Base-by-base conservation (phyloP, 2,329 filamentous ascomycete species). In the Zasmidium cellare region DNA sequence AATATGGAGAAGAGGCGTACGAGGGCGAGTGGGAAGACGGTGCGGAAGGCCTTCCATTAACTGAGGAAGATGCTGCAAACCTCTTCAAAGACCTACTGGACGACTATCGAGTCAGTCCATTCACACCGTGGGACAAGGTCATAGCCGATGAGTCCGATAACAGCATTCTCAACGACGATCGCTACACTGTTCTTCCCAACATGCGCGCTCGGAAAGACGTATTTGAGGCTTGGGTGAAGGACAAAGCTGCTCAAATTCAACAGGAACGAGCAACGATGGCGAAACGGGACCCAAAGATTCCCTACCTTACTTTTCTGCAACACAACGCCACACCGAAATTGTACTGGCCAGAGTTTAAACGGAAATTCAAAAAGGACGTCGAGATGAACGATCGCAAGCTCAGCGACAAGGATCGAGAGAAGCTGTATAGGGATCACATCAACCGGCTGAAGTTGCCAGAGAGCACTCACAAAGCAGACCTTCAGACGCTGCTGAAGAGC, bases 281-380 rank as follows among this genome's bases (percentile, higher is more conserved):
- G 74, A 93, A 91, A 77, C 85, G 85, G 63, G 92, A 97, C 68
- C 93, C 94, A 1, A 82, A 84, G 48, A 88, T 96, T 63, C 86
- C 88, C 0, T 99, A 96, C 72, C 77, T 97, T 59, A 83, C 84
- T 0, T 89, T 99, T 62, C 79, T 99, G 25, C 86, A 93, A 62
- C 84, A 88, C 50, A 84, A 91, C 65, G 93, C 92, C 0, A 94
- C 88, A 0, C 88, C 91, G 0, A 97, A 96, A 76, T 82, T 99
- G 1, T 99, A 96, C 79, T 99, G 94, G 94, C 88, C 91, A 0
- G 94, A 99, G 72, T 99, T 99, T 76, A 91, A 90, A 68, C 83
- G 94, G 31, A 99, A 97, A 72, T 94, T 86, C 75, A 89, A 88
- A 64, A 92, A 89, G 64, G 92, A 96, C 63, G 75, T 84, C 0